phyloP scores from a whole-genome alignment of 2,329 filamentous ascomycete genomes.

The Aspergillus neotritici region DNA sequence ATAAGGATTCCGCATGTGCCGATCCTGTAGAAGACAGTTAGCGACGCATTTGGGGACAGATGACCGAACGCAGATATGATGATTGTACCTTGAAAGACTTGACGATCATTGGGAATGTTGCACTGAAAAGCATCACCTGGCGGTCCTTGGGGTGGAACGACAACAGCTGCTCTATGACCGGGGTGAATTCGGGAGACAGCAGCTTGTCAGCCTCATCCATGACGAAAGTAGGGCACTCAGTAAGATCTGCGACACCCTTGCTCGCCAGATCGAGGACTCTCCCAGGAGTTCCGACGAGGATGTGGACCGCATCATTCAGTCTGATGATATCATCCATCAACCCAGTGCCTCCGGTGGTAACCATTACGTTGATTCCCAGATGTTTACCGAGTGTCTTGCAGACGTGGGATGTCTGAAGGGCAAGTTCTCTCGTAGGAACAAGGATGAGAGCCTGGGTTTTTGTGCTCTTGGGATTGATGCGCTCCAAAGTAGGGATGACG shows the following conservation, averaged over 20 bases:
- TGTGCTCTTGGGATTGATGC: slow-evolving; percentile 91
- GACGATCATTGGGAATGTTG: slow-evolving; percentile 93
- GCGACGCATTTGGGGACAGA: slow-evolving; percentile 24
- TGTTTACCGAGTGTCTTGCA: slow-evolving; percentile 98
- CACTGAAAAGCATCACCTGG: slow-evolving; percentile 98
- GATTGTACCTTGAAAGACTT: slow-evolving; percentile 72
- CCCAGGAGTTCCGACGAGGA: slow-evolving; percentile 94
- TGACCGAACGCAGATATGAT: neutral
- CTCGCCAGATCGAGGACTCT: slow-evolving; percentile 93
- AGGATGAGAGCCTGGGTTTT: slow-evolving; percentile 97
- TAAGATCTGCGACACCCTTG: slow-evolving; percentile 93
- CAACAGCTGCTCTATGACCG: slow-evolving; percentile 91
- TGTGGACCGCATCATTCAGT: slow-evolving; percentile 88
- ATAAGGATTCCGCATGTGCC: slow-evolving; percentile 93
- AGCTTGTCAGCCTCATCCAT: slow-evolving; percentile 99
- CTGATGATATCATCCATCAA: slow-evolving; percentile 96
- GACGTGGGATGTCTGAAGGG: slow-evolving; percentile 96
- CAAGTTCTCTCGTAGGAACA: slow-evolving; percentile 92
- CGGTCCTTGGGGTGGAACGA: slow-evolving; percentile 95
- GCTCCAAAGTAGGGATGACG: slow-evolving; percentile 89
- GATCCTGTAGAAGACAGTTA: slow-evolving; percentile 51
- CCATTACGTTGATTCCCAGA: slow-evolving; percentile 97
- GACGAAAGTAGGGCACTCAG: slow-evolving; percentile 94
- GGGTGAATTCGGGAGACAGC: slow-evolving; percentile 91
- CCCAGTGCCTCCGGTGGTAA: slow-evolving; percentile 92